Base-by-base conservation (phyloP, 768 basidiomycete genomes). In the Trametes sanguinea region DNA sequence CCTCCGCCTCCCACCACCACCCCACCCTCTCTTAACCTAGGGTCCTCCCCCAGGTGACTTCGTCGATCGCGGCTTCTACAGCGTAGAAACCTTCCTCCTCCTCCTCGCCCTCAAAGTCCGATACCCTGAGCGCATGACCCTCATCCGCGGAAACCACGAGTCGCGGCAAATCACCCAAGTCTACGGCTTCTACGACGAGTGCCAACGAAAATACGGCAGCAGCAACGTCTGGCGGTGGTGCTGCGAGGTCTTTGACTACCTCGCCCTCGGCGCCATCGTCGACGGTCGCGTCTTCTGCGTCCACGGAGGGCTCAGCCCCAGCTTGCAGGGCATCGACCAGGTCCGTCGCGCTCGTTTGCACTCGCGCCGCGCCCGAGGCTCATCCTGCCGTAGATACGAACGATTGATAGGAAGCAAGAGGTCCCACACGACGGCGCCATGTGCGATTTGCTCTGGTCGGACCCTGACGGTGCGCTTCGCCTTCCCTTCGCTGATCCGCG, bases 371-470 rank as follows among this genome's bases (percentile, higher is more conserved):
- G 35, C 33, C 35, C 22, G 45, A 10, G 30, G 11, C 57, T 52
- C 39, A 22, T 10, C 33, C 43, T 11, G 42, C 29, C 29, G 16
- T 53, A 92, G 95, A 98, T 98, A 68, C 90, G 96, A 53, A 83
- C 88, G 40, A 96, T 98, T 68, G 95, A 98, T 78, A 78, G 96
- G 37, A 95, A 95, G 74, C 94, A 96, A 74, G 96, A 98, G 72
- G 96, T 98, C 27, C 96, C 96, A 30, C 96, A 98, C 74, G 96
- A 98, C 72, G 96, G 96, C 11, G 88, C 95, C 7, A 98, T 98
- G 96, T 98, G 96, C 71, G 96, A 98, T 76, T 80, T 98, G 2
- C 80, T 98, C n/a, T 98, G 96, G 96, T 97, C 95, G 61, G 96
- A 98, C 79, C 96, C 96, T 47, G 96, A 98, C 74, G 95, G 95